Base-by-base conservation (phyloP, 352 stramenopile species). In the Stramenopiles sp. region DNA sequence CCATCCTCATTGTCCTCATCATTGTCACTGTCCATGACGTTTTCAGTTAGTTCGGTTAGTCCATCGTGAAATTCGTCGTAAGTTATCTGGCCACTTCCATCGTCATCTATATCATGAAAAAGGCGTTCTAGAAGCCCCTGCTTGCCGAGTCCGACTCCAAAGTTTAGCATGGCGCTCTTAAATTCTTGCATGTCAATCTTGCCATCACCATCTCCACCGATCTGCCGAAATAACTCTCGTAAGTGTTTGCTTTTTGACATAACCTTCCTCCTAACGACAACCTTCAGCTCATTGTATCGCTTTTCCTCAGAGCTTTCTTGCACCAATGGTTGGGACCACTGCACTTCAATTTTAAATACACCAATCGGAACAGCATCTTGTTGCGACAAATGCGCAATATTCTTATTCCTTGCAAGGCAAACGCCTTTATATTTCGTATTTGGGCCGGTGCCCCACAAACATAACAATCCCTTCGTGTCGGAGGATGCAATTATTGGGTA, bases 391-490 rank as follows among this genome's bases (percentile, higher is more conserved):
- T 27, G 55, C 22, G 55, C 22, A 25, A 71, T 25, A 27, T 71
- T 71, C 55, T 27, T 82, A 7, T 8, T 78, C 33, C 88, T 85
- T 78, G 91, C 90, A n/a, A 88, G 88, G 75, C 90, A 92, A 29
- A 91, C 83, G 76, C 89, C 91, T 30, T 92, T 92, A 76, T 86
- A 86, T 80, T 92, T 92, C 27, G 84, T 85, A 1, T 86, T 87
- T 31, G 88, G 88, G 7, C 90, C 86, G 84, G 91, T 90, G 22
- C 84, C 89, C 90, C 90, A 94, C 81, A 94, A 86, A 76, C 88
- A 90, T 7, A 93, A 7, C 76, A 91, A 92, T 30, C 89, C 90
- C 75, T 81, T 84, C 84, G 88, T 89, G 81, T 94, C 90, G 32
- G 85, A 90, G 30, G 88, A 88, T 0, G 91, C 71, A 1, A 93